Evolutionary conservation across 2,329 filamentous ascomycete genomes (phyloP).

Genomic region (Hirsutella rhossiliensis): DNA sequence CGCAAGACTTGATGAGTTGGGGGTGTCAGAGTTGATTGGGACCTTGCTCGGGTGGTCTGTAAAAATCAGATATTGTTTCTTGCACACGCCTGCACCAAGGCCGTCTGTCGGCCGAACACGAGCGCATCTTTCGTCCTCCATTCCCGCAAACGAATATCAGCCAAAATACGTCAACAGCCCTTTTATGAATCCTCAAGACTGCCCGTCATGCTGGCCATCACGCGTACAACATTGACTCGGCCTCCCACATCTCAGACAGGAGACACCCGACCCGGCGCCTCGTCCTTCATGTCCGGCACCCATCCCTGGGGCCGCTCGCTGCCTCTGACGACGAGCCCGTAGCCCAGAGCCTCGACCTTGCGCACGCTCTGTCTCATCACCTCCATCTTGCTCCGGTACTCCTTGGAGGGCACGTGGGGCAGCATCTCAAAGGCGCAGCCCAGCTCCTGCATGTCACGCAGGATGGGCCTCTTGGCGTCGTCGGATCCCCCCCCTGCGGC

Average conservation of each 20-base stretch:
- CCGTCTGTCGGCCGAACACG: too few species aligned
- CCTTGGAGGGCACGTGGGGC: slow-evolving; percentile 41
- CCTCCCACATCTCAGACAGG: slow-evolving; percentile 8
- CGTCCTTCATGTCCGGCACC: slow-evolving; percentile 61
- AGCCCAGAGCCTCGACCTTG: slow-evolving; percentile 87
- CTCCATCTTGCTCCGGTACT: slow-evolving; percentile 66
- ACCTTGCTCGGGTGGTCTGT: too few species aligned
- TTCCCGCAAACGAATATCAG: too few species aligned
- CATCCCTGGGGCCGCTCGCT: slow-evolving; percentile 84
- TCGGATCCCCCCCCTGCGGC: slow-evolving; percentile 19
- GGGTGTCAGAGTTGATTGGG: too few species aligned
- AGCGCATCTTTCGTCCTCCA: too few species aligned
- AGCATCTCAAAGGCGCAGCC: slow-evolving; percentile 67
- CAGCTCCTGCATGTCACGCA: slow-evolving; percentile 71
- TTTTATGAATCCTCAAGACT: too few species aligned
- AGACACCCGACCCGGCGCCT: slow-evolving; percentile 16
- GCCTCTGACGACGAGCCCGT: slow-evolving; percentile 76
- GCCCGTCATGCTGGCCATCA: too few species aligned
- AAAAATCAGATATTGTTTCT: too few species aligned
- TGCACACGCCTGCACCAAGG: too few species aligned
- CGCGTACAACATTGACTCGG: not conserved
- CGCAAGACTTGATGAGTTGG: too few species aligned
- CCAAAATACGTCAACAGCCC: too few species aligned
- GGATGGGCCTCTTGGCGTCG: slow-evolving; percentile 41
- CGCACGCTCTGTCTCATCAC: slow-evolving; percentile 81